A percentile compares a stretch with the other conserved stretches of the same genome.
Conservation (phyloP, 257 asterid genomes). For the Solanum infundibuliforme region DNA sequence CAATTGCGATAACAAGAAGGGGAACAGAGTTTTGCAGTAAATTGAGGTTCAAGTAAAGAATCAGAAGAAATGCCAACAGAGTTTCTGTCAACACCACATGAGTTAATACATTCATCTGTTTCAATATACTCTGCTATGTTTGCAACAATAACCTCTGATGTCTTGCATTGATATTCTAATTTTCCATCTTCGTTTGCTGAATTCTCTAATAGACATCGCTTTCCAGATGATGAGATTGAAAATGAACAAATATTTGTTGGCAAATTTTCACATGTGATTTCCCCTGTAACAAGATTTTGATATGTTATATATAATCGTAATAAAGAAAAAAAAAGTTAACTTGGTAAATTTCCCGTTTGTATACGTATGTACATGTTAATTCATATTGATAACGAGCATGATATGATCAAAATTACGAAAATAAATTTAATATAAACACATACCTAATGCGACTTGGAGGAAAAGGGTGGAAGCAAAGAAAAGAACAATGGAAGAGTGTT, state of each 20-base stretch:
- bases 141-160: conserved; percentile 10
- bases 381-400: not conserved
- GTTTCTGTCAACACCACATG: conserved; percentile 20
- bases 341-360: not conserved
- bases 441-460: conserved; percentile 35
- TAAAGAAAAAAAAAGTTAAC: not conserved
- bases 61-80: conserved; percentile 18
- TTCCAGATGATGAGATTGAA: conserved; percentile 9
- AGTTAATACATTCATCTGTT: conserved; percentile 11
- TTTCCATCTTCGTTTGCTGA: not conserved
- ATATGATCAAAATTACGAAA: not conserved
- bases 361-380: not conserved
- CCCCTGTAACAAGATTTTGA: not conserved
- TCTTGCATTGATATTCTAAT: conserved; percentile 3
- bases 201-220: conserved; percentile 8
- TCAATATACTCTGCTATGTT: conserved; percentile 14
- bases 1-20: conserved; percentile 19
- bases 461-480: conserved; percentile 40
- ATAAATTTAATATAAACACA: not conserved
- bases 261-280: conserved; percentile 11
- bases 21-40: conserved; percentile 10
- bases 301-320: not conserved
- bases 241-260: conserved; percentile 15
- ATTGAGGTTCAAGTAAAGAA: conserved; percentile 8
- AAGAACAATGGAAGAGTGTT: conserved; percentile 17